These are phyloP conservation scores for Cairneyella variabilis DNA, from an alignment of 495 filamentous ascomycete species.

Conservation along the genomic window DNA sequence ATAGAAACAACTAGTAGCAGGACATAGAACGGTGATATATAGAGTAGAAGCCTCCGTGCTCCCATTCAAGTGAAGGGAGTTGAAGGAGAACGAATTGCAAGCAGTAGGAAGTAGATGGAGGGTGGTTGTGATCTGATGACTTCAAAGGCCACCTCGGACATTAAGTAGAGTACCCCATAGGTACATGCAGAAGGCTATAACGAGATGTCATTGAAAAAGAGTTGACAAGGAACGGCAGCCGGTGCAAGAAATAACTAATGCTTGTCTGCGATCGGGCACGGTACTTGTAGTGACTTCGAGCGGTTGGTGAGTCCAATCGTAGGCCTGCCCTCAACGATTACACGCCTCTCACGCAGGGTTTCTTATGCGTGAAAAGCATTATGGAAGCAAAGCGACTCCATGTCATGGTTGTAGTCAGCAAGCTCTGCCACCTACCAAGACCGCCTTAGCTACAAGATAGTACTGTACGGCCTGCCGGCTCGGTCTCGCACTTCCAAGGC, in stretches of 20 bases:
- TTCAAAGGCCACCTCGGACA: slow-evolving; percentile 12
- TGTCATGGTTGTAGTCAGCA: neutral
- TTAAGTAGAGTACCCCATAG: slow-evolving; percentile 21
- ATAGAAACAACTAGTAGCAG: slow-evolving; percentile 1
- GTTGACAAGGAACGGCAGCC: slow-evolving; percentile 19
- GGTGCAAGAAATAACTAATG: slow-evolving; percentile 19
- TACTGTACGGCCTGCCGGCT: no score
- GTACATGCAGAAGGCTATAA: slow-evolving; percentile 25
- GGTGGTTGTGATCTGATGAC: slow-evolving; percentile 24
- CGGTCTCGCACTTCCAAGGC: no score
- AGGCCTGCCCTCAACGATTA: slow-evolving; percentile 9
- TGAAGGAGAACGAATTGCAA: neutral
- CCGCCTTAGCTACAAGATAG: neutral
- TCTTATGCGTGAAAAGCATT: neutral
- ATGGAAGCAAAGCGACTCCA: neutral
- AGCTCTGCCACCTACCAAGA: neutral
- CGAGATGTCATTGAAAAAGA: slow-evolving; percentile 26
- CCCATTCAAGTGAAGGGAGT: neutral
- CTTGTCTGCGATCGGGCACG: slow-evolving; percentile 16
- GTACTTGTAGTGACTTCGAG: slow-evolving; percentile 22
- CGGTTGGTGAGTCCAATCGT: slow-evolving; percentile 12
- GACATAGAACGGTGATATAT: neutral
- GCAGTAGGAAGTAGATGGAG: neutral
- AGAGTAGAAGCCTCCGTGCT: neutral
- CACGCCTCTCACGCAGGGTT: slow-evolving; percentile 12